Evolutionary conservation across 2,329 filamentous ascomycete species (phyloP).

Genomic region (Cladorrhinum sp.): DNA sequence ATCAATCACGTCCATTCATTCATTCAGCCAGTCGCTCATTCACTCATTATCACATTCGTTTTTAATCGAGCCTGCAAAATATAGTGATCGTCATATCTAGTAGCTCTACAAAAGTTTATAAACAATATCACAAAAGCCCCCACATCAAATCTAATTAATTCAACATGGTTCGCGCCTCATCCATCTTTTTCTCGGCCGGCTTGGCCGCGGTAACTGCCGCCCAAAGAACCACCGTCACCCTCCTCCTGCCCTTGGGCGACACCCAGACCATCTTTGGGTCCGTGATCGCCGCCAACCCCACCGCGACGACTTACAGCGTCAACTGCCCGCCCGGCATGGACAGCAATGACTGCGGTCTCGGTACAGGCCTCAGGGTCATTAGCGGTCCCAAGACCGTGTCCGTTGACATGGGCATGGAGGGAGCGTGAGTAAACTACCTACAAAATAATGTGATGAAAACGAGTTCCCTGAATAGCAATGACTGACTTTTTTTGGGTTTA

Average conservation of each 20-base stretch:
- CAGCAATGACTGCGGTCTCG: slow-evolving; percentile 23
- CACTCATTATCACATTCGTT: neutral
- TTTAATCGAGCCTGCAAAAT: neutral
- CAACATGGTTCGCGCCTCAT: slow-evolving; percentile 15
- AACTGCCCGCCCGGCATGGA: slow-evolving; percentile 23
- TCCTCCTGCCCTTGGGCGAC: slow-evolving; percentile 21
- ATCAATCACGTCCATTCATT: slow-evolving; percentile 1
- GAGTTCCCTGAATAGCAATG: neutral
- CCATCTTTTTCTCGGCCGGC: slow-evolving; percentile 14
- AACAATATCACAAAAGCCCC: neutral
- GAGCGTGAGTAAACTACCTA: slow-evolving; percentile 16
- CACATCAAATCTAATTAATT: neutral
- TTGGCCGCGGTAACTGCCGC: slow-evolving; percentile 12
- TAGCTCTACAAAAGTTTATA: neutral
- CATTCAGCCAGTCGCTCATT: slow-evolving; percentile 6
- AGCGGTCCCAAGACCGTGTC: slow-evolving; percentile 25
- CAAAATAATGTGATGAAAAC: too few relatives aligned
- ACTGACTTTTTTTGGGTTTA: neutral
- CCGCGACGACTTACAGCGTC: slow-evolving; percentile 26
- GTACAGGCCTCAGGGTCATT: slow-evolving; percentile 18
- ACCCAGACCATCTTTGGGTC: slow-evolving; percentile 25
- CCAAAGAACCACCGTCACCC: slow-evolving; percentile 17
- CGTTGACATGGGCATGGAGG: slow-evolving; percentile 7
- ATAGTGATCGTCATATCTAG: neutral
- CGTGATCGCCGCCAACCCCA: slow-evolving; percentile 26